A percentile compares a stretch with the other conserved stretches of the same genome.
Evolutionary conservation across 371 early-diverging fungal species (phyloP).

Genomic region (Syncephalis fuscata): DNA sequence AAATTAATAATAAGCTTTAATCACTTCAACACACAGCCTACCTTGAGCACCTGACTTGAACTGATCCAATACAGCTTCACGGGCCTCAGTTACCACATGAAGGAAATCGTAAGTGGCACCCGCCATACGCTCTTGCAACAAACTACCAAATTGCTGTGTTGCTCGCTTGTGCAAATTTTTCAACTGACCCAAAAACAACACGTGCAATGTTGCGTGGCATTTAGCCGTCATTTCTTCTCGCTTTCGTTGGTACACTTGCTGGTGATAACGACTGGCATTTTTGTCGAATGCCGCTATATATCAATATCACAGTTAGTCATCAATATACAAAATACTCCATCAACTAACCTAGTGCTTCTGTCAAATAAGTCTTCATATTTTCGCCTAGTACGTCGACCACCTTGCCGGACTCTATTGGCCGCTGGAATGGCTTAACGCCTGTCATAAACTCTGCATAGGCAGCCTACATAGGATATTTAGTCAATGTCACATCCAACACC

Average conservation of each 20-base stretch:
- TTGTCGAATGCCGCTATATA: conserved; percentile 51
- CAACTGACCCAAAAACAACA: conserved; percentile 69
- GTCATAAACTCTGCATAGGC: conserved; percentile 53
- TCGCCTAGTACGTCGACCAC: conserved; percentile 62
- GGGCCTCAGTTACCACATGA: conserved; percentile 19
- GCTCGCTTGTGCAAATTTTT: conserved; percentile 66
- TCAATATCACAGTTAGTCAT: not conserved
- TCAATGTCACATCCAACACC: not conserved
- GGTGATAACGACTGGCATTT: conserved; percentile 79
- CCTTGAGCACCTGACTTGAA: conserved; percentile 17
- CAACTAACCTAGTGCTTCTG: conserved; percentile 30
- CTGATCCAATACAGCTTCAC: conserved; percentile 19
- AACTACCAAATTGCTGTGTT: conserved; percentile 33
- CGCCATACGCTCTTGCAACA: conserved; percentile 12
- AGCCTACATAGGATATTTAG: conserved; percentile 12
- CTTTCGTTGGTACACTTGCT: conserved; percentile 77
- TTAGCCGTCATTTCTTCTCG: conserved; percentile 58
- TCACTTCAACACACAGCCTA: conserved; percentile 9
- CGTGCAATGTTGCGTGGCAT: conserved; percentile 57
- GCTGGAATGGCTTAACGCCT: conserved; percentile 35
- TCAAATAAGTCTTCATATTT: conserved; percentile 35
- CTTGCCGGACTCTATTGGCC: conserved; percentile 55
- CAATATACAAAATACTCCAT: not conserved
- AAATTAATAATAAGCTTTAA: no score
- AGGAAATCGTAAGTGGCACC: conserved; percentile 35